phyloP scores from a whole-genome alignment of 768 basidiomycete species.

The Rhodotorula graminis region DNA sequence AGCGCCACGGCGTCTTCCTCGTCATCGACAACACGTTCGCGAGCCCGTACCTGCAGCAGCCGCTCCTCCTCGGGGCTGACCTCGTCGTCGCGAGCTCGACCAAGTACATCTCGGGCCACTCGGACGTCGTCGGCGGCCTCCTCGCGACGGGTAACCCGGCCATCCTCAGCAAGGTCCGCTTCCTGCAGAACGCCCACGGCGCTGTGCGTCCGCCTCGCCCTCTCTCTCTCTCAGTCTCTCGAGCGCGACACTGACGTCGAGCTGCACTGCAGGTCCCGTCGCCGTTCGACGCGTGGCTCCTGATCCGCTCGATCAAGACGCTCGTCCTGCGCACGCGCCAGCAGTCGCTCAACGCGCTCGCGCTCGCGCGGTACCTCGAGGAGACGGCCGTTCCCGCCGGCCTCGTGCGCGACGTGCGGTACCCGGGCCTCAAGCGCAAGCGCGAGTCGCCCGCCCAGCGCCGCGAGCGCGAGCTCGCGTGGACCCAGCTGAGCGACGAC shows the following conservation, averaged over 20 bases:
- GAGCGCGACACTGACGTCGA: no score
- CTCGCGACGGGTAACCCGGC: slow-evolving; percentile 59
- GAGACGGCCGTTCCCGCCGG: slow-evolving; percentile 44
- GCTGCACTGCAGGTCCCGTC: slow-evolving; percentile 55
- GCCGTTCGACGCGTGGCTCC: slow-evolving; percentile 82
- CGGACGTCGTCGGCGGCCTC: slow-evolving; percentile 86
- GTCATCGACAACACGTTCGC: slow-evolving; percentile 65
- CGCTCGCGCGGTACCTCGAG: slow-evolving; percentile 62
- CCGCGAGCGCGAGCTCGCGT: slow-evolving; percentile 45
- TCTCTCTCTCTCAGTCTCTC: no score
- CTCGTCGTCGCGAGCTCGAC: slow-evolving; percentile 59
- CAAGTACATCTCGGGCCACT: slow-evolving; percentile 86
- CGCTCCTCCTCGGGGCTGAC: slow-evolving; percentile 70
- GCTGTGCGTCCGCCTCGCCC: slow-evolving; percentile 48
- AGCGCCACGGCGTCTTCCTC: slow-evolving; percentile 62
- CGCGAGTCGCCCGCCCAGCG: slow-evolving; percentile 54
- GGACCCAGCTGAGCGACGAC: slow-evolving; percentile 40
- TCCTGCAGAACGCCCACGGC: slow-evolving; percentile 84
- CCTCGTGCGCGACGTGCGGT: slow-evolving; percentile 74
- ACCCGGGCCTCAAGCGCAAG: slow-evolving; percentile 64
- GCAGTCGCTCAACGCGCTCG: slow-evolving; percentile 77
- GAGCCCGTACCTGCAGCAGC: slow-evolving; percentile 55
- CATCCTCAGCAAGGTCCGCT: slow-evolving; percentile 61
- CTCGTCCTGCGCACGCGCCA: slow-evolving; percentile 79
- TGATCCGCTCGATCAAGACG: slow-evolving; percentile 85